phyloP scores from a whole-genome alignment of 2,329 filamentous ascomycete species.

The Diaporthe citrichinensis region DNA sequence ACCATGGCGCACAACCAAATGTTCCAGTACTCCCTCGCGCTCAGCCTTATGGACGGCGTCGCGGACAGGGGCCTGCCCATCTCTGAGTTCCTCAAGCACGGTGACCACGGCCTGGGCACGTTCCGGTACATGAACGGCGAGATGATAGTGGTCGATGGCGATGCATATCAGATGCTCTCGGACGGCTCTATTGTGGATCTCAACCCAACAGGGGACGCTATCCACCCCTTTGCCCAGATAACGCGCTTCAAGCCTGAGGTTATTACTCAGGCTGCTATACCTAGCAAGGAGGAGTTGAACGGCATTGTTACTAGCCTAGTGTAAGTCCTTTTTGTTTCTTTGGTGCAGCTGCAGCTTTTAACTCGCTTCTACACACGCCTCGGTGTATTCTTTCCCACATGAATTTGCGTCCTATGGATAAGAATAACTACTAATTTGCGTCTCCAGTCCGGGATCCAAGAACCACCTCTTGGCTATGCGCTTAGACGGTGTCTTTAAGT shows the following conservation, averaged over 20 bases:
- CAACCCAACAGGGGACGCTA: conserved; percentile 42
- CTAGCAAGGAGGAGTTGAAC: conserved; percentile 48
- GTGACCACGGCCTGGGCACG: conserved; percentile 53
- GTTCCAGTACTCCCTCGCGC: conserved; percentile 53
- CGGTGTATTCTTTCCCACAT: too few relatives aligned
- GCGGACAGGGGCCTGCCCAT: conserved; percentile 51
- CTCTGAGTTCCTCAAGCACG: conserved; percentile 48
- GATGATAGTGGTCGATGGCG: conserved; percentile 53
- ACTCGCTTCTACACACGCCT: accelerated
- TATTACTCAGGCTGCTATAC: conserved; percentile 39
- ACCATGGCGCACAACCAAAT: conserved; percentile 51
- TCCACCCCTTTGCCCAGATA: conserved; percentile 52
- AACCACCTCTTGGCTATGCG: conserved; percentile 50
- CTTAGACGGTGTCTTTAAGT: conserved; percentile 49
- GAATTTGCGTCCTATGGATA: not conserved
- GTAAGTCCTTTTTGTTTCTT: not conserved
- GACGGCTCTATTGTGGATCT: conserved; percentile 49
- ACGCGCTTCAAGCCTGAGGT: conserved; percentile 49
- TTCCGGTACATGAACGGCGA: conserved; percentile 53
- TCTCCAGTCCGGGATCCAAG: conserved; percentile 41
- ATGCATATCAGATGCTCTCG: conserved; percentile 52
- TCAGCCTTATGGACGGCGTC: conserved; percentile 53
- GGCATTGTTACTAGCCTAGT: conserved; percentile 44
- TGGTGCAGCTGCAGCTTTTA: too few relatives aligned
- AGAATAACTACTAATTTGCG: not conserved